These are phyloP conservation scores for Sonneratia caseolaris DNA, from an alignment of 345 rosid species.

Conservation along the genomic window DNA sequence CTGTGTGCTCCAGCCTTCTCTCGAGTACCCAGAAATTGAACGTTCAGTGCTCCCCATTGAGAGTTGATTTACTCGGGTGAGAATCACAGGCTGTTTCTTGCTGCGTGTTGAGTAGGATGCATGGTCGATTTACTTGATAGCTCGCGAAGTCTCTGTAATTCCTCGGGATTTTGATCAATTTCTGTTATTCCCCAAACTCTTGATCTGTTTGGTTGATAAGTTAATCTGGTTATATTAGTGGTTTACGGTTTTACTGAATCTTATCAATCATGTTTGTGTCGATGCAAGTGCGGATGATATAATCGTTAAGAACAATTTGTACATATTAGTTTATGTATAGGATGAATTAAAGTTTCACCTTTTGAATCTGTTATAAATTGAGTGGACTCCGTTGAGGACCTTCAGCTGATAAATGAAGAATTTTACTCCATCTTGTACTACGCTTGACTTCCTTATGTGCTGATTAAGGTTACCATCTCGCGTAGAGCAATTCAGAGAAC, in stretches of 20 bases:
- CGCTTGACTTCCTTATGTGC: background rate
- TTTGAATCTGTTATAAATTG: background rate
- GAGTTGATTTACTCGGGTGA: background rate
- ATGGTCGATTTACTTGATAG: background rate
- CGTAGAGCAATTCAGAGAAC: background rate
- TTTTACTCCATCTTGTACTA: background rate
- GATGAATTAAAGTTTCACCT: background rate
- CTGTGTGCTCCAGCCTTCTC: background rate
- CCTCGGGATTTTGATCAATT: background rate
- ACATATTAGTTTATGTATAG: background rate
- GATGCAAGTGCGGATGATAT: too few species aligned
- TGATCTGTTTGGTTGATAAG: background rate
- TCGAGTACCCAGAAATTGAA: background rate
- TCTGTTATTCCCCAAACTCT: background rate
- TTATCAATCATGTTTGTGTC: too few species aligned
- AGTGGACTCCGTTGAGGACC: background rate
- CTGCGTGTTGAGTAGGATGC: background rate
- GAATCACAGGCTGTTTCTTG: background rate
- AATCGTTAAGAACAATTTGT: too few species aligned
- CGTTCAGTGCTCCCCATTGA: background rate
- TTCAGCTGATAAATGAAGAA: background rate
- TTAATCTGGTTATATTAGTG: background rate
- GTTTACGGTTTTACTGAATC: too few species aligned
- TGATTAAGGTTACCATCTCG: background rate
- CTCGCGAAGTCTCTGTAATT: background rate